Evolutionary conservation across 768 basidiomycete genomes (phyloP).

Genomic region (Cytidiella melzeri): DNA sequence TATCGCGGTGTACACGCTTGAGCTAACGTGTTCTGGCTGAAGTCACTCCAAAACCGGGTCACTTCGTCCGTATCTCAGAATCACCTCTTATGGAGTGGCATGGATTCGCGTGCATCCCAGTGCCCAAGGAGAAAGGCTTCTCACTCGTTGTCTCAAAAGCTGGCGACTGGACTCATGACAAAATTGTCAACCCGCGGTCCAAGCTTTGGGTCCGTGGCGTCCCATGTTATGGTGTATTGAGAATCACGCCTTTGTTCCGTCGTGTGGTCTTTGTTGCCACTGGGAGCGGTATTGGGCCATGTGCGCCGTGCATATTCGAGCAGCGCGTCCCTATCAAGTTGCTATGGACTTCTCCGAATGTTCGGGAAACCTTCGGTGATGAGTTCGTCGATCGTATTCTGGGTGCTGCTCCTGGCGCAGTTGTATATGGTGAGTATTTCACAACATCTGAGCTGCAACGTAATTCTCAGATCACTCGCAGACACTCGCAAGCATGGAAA

Average conservation of each 20-base stretch:
- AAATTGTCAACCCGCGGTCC: constrained; percentile 48
- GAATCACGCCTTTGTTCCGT: constrained; percentile 49
- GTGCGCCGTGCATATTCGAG: constrained; percentile 48
- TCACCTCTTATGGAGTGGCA: constrained; percentile 54
- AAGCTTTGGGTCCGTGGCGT: constrained; percentile 54
- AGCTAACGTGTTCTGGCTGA: constrained; percentile 15
- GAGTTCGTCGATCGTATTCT: constrained; percentile 51
- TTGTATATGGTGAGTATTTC: constrained; percentile 45
- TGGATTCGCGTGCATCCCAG: constrained; percentile 48
- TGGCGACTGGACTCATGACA: constrained; percentile 53
- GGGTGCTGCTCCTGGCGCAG: constrained; percentile 46
- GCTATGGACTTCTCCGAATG: constrained; percentile 59
- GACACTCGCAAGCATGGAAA: constrained; percentile 31
- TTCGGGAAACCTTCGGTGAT: constrained; percentile 56
- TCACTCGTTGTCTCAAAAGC: constrained; percentile 53
- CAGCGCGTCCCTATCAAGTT: constrained; percentile 45
- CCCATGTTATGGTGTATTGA: constrained; percentile 48
- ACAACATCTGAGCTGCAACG: neutral
- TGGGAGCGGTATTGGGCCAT: constrained; percentile 55
- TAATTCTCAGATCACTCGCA: constrained; percentile 4
- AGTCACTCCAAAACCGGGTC: constrained; percentile 29
- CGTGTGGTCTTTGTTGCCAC: constrained; percentile 54
- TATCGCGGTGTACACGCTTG: neutral
- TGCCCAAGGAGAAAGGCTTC: constrained; percentile 32
- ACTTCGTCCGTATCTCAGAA: constrained; percentile 33